Evolutionary conservation across 2,329 filamentous ascomycete genomes (phyloP).

Genomic region (Kalaharituber pfeilii): DNA sequence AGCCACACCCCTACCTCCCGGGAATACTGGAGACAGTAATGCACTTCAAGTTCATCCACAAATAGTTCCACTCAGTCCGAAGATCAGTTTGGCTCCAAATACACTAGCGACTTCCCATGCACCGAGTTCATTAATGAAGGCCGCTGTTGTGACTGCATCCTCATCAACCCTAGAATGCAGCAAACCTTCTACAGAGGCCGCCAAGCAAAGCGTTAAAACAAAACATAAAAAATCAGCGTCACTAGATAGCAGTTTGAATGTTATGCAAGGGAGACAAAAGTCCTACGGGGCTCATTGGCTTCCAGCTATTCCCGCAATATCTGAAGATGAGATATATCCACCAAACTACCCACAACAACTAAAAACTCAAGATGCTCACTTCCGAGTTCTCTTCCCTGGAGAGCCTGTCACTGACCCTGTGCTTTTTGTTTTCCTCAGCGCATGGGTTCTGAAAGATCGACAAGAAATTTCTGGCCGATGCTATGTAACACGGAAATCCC

Average conservation of each 20-base stretch:
- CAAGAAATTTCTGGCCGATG: constrained; percentile 69
- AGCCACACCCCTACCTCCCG: background rate
- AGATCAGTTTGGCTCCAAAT: constrained; percentile 13
- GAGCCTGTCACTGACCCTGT: constrained; percentile 49
- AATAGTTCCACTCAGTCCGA: constrained; percentile 3
- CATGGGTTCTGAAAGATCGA: constrained; percentile 62
- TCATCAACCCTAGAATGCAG: background rate
- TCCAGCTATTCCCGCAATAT: background rate
- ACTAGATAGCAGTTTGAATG: constrained; percentile 33
- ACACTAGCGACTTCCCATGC: constrained; percentile 19
- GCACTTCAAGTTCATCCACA: constrained; percentile 7
- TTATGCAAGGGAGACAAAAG: constrained; percentile 22
- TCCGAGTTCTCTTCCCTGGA: constrained; percentile 74
- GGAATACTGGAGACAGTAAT: background rate
- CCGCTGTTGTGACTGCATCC: constrained; percentile 17
- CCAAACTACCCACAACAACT: constrained; percentile 65
- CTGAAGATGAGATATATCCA: constrained; percentile 42
- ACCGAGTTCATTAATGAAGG: constrained; percentile 18
- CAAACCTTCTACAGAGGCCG: background rate
- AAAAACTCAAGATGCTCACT: constrained; percentile 78
- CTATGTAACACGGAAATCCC: constrained; percentile 69
- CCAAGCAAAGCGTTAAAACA: constrained; percentile 14
- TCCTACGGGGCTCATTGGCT: background rate
- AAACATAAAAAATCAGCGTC: constrained; percentile 40
- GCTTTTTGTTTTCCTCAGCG: constrained; percentile 79